Evolutionary conservation across 2,329 filamentous ascomycete genomes (phyloP), one percentile per base, ranked within the genome.

Genomic region (Sphaceloma murrayae): DNA sequence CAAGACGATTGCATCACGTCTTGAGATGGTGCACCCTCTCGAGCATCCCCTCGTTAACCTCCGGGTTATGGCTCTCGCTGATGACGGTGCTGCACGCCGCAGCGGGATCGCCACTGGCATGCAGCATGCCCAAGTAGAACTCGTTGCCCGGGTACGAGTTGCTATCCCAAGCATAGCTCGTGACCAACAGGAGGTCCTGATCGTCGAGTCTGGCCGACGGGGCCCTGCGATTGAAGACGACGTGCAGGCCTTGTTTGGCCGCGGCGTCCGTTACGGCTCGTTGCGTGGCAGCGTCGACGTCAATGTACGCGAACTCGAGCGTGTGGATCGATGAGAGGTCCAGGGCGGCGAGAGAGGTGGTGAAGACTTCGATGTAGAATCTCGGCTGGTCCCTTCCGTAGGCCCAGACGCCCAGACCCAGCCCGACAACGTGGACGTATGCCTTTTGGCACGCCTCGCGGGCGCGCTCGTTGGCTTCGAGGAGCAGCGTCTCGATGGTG

Each of bases 91-190:
- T 58, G 46, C 57, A 59, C 30, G 57, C 58, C 3, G 57, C 58
- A 5, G 57, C 58, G 11, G 58, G 58, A 52, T 60, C 58, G 4
- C 58, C 55, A 11, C 51, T 55, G 1, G 50, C 54, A 3, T 43
- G 26, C 32, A 62, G 40, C 19, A 46, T 49, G 1, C 57, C 56
- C 6, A 45, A 26, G 56, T 58, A 62, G 36, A 58, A 62, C 46
- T 62, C 57, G 33, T 62, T 60, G 2, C 59, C 57, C 1, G 57
- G 57, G 36, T 59, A 59, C 3, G 57, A 48, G 43, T 61, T 61
- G 1, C 55, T 57, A 47, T 62, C 59, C 57, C 58, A 62, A 1
- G 58, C 58, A 49, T 58, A 61, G 31, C 52, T 58, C 36, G 60
- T 30, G 16, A 62, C 54, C 11, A 61, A 50, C 16, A 61, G 49